Conservation (phyloP, 2,329 filamentous ascomycete genomes). For the Leptographium galeiforme region DNA sequence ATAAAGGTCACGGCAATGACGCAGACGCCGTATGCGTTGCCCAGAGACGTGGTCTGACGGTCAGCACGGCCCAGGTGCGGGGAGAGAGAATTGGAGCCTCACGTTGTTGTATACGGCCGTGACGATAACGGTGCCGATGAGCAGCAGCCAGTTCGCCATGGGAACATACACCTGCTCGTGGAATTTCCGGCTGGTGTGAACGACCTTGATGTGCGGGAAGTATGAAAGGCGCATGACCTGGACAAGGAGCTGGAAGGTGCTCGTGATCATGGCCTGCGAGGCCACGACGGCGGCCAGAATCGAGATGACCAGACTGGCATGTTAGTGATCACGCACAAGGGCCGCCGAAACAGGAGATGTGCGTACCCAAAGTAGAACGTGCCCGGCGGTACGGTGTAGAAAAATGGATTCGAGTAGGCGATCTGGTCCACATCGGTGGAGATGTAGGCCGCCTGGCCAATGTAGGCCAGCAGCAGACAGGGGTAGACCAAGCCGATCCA, state of each 20-base stretch:
- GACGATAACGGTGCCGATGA: constrained; percentile 62
- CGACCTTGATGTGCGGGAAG: constrained; percentile 61
- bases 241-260: constrained; percentile 54
- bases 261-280: constrained; percentile 67
- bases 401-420: constrained; percentile 61
- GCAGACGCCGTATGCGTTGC: constrained; percentile 66
- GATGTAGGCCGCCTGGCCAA: constrained; percentile 64
- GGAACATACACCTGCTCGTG: constrained; percentile 69
- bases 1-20: constrained; percentile 73
- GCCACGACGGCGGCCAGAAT: constrained; percentile 62
- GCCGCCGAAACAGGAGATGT: too few species aligned
- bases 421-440: constrained; percentile 35
- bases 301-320: constrained; percentile 42
- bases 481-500: constrained; percentile 60
- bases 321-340: not conserved
- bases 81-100: constrained; percentile 11
- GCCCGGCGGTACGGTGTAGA: constrained; percentile 53
- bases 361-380: constrained; percentile 43
- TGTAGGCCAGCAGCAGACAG: constrained; percentile 51
- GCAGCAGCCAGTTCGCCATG: constrained; percentile 62
- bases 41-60: constrained; percentile 47
- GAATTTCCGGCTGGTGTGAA: constrained; percentile 56
- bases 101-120: constrained; percentile 61
- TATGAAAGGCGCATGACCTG: constrained; percentile 61
- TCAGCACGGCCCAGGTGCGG: not conserved